Evolutionary conservation across 108 stramenopile species (phyloP), one percentile per base, ranked within the genome.

Genomic region (Craspedostauros australis): DNA sequence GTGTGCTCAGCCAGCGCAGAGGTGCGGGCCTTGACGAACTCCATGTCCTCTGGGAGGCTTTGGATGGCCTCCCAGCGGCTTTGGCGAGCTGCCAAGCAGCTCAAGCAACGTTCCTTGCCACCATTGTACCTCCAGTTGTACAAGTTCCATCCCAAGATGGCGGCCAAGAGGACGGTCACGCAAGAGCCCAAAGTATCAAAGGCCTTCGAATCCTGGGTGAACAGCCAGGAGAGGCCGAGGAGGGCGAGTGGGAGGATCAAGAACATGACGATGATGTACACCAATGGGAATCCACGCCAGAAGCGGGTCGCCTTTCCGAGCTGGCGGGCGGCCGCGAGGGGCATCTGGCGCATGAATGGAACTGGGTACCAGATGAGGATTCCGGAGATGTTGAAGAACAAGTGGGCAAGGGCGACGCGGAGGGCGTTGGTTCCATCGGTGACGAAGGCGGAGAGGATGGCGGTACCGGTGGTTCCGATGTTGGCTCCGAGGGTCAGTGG

Each of bases 401-500:
- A 70, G 47, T 91, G 89, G 39, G 67, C 72, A 5, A 91, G 52
- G 14, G 85, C 89, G 28, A 86, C 74, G 70, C 87, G 85, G 23
- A 91, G 39, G 18, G 80, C 71, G 4, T 70, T 54, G 19, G 71
- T 54, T 31, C 54, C 76, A 37, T 58, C 38, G 46, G 47, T 29
- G 21, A 7, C 46, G 22, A n/a, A n/a, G n/a, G 84, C 66, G 39
- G 90, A 79, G 45, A 88, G 36, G 16, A 92, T 50, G 19, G 66
- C 84, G 29, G 91, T 87, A 34, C 84, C 50, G 28, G 87, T 86
- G 1, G 91, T 89, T 39, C 91, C 91, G 48, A 93, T 87, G 57
- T 93, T 93, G 45, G 91, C 87, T 24, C 91, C 91, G 14, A 93
- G 76, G 30, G 87, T 87, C 39, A 93, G 60, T 16, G 91, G 91